Evolutionary conservation across 495 filamentous ascomycete species (phyloP), one percentile per base, ranked within the genome.

Genomic region (Halenospora varia): DNA sequence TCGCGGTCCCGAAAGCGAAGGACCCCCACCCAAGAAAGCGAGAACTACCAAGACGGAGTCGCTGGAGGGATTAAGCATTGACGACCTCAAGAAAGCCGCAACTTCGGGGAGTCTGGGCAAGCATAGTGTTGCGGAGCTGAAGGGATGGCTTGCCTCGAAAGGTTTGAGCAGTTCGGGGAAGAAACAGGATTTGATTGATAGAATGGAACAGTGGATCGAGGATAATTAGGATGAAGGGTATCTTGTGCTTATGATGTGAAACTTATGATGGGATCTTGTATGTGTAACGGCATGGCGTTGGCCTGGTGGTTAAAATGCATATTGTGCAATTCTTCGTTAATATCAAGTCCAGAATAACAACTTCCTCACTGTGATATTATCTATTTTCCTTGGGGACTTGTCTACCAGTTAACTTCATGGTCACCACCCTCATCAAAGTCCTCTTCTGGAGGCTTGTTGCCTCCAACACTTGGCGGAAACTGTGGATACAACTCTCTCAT

Each of bases 121-220:
- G 72, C 77, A 92, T 67, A 94, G 83, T 2, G 77, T 96, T 24
- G 71, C 79, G 2, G 75, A 82, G 17, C 66, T 97, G 51, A 95
- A 87, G 67, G 80, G 80, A 0, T 88, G 86, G 63, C 68, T 96
- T 53, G 65, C 67, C 15, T 72, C 72, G 2, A 88, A 88, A 60
- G 82, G 83, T 4, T 67, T 91, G 17, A 73, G 76, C 45, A 73
- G 79, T 4, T 73, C 69, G 19, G 89, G 90, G 0, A 88, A 89
- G 71, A 97, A 97, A 70, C 81, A 77, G 2, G 87, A 94, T 47
- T 73, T 97, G 15, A 69, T 96, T 2, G 88, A 92, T 45, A 82
- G 82, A 41, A 76, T 96, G 15, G 88, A 93, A 67, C 79, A 86
- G 59, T 89, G 81, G 71, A 83, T 93, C 53, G 90, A 95, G 65